Base-by-base conservation (phyloP, 2,329 filamentous ascomycete species). In the Hypoxylon sp. region DNA sequence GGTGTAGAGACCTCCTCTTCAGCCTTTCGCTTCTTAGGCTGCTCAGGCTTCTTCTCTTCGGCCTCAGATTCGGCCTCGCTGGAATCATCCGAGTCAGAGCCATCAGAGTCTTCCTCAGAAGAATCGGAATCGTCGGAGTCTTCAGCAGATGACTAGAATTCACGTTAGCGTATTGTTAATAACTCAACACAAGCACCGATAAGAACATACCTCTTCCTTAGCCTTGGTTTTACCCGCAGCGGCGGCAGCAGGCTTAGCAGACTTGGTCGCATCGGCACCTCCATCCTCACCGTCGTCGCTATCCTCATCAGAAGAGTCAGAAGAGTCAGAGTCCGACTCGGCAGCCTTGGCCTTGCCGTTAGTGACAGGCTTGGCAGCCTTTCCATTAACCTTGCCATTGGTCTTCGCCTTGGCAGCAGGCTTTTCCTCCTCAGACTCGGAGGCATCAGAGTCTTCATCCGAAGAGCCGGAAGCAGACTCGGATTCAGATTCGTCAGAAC, bases 1-100 rank as follows among this genome's bases (percentile, higher is more conserved):
- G 83, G 81, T 37, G 86, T 75, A 57, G 77, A 75, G 33, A 78
- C 79, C 47, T 83, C 83, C 54, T 82, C 83, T 67, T 88, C 87
- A 58, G 88, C 88, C 86, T 91, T 91, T 80, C 89, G 87, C 87
- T 91, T 91, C 86, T 90, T 91, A 74, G 85, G 80, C 53, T 80
- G 77, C 50, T 86, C 76, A 37, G 65, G 62, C 63, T 76, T 61
- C 62, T 76, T 76, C 59, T 77, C 74, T 54, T 77, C 75, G 31
- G 75, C 83, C 72, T 85, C 84, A 70, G 81, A 79, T 58, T 83
- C 80, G 51, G 80, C 73, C 50, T 81, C 78, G 44, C 78, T 77
- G 64, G 79, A 77, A 61, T 78, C 70, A 70, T 80, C 77, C 48
- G 76, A 78, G 52, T 79, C 76, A 29, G 79, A 76, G 22, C 76